Percentiles rank a stretch among this genome's conserved stretches.
phyloP scores from a whole-genome alignment of 2,329 filamentous ascomycete species.

The Tolypocladium nubicola region DNA sequence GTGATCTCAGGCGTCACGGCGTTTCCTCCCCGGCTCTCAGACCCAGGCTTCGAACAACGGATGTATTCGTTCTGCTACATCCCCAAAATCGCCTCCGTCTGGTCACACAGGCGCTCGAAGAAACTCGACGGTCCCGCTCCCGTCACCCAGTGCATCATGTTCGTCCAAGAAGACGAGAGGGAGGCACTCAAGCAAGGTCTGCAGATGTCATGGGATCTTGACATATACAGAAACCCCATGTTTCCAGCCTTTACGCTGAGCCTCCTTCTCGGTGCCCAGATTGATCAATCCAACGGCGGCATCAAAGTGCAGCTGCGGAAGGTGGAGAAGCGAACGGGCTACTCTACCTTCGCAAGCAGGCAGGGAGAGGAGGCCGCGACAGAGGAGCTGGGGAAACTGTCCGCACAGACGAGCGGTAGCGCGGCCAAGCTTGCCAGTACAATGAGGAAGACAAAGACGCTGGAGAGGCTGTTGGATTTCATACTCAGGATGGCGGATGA shows the following conservation, averaged over 20 bases:
- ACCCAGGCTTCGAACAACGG: conserved; percentile 4
- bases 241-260: conserved; percentile 23
- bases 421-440: conserved; percentile 26
- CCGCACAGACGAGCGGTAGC: conserved; percentile 21
- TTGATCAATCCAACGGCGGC: conserved; percentile 17
- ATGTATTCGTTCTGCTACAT: conserved; percentile 23
- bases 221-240: conserved; percentile 18
- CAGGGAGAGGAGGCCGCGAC: conserved; percentile 15
- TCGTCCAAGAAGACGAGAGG: conserved; percentile 16
- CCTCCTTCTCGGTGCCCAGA: conserved; percentile 21
- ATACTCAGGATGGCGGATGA: conserved; percentile 9
- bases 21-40: conserved; percentile 8
- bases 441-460: conserved; percentile 22
- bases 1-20: conserved; percentile 21
- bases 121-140: conserved; percentile 1
- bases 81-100: conserved; percentile 26
- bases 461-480: conserved; percentile 22
- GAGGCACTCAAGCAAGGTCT: conserved; percentile 13
- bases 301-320: conserved; percentile 21
- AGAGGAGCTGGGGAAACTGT: conserved; percentile 19
- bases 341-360: conserved; percentile 20
- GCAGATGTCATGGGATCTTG: conserved; percentile 15
- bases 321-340: conserved; percentile 25
- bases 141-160: conserved; percentile 20
- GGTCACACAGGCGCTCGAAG: conserved; percentile 18